Evolutionary conservation across 1,139 yeast genomes (phyloP).

Genomic region (Zhuliangozyma blackwelliae): DNA sequence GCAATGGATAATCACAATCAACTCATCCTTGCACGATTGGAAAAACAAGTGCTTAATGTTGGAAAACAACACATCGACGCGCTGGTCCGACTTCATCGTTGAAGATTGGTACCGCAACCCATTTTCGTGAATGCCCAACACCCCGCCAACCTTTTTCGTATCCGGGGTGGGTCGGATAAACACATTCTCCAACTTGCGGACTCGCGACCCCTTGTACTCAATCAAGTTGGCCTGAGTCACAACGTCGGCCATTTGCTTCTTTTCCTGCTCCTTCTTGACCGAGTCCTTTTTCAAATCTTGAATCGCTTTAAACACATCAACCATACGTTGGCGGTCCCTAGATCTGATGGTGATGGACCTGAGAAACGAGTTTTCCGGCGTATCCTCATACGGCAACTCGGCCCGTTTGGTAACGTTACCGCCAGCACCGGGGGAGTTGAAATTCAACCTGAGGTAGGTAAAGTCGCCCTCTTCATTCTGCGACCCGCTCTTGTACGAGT

Average conservation of each 20-base stretch:
- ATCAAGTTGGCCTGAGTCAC: conserved; percentile 86
- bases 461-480: conserved; percentile 96
- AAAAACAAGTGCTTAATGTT: conserved; percentile 91
- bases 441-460: conserved; percentile 84
- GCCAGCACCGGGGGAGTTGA: conserved; percentile 89
- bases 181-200: conserved; percentile 81
- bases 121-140: conserved; percentile 87
- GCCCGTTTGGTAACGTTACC: conserved; percentile 64
- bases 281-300: conserved; percentile 91
- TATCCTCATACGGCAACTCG: conserved; percentile 88
- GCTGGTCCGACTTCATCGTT: conserved; percentile 68
- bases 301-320: conserved; percentile 85
- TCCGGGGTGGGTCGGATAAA: conserved; percentile 96
- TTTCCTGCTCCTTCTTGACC: conserved; percentile 85
- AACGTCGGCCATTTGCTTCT: conserved; percentile 90
- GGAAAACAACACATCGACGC: conserved; percentile 81
- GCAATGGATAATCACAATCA: conserved; percentile 88
- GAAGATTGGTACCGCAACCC: conserved; percentile 92
- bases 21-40: conserved; percentile 94
- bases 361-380: conserved; percentile 79
- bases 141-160: conserved; percentile 90
- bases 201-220: conserved; percentile 74
- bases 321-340: conserved; percentile 86
- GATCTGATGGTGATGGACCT: conserved; percentile 87
- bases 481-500: conserved; percentile 89